A percentile compares a stretch with the other conserved stretches of the same genome.
Evolutionary conservation across 352 stramenopile genomes (phyloP).

Genomic region (Albugo candida): DNA sequence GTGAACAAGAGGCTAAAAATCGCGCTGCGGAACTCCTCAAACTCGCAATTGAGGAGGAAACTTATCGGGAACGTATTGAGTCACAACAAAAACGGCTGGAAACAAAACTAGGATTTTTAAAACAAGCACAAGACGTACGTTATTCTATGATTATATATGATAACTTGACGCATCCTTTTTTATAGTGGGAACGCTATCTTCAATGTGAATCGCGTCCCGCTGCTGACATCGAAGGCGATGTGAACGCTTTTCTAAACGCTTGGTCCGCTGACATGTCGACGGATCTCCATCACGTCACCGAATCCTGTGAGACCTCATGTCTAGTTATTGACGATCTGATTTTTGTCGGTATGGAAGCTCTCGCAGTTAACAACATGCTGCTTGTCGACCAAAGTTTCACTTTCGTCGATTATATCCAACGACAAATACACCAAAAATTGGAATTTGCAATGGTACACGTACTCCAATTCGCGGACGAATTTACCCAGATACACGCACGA

Average conservation of each 20-base stretch:
- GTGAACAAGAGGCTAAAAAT: slow-evolving; percentile 42
- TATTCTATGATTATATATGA: background rate
- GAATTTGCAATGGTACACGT: slow-evolving; percentile 40
- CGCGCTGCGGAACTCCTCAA: slow-evolving; percentile 42
- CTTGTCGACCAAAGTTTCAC: slow-evolving; percentile 18
- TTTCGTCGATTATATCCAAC: slow-evolving; percentile 31
- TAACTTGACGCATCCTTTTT: background rate
- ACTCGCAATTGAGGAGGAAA: slow-evolving; percentile 27
- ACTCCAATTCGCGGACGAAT: slow-evolving; percentile 57
- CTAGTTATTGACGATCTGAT: slow-evolving; percentile 40
- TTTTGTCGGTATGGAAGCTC: slow-evolving; percentile 29
- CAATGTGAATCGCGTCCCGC: slow-evolving; percentile 47
- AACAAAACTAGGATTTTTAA: slow-evolving; percentile 34
- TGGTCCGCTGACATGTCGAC: slow-evolving; percentile 39
- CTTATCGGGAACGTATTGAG: slow-evolving; percentile 26
- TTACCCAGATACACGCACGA: slow-evolving; percentile 25
- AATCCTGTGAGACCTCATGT: slow-evolving; percentile 27
- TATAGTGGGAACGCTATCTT: slow-evolving; percentile 52
- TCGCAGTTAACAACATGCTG: slow-evolving; percentile 25
- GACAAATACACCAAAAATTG: slow-evolving; percentile 39
- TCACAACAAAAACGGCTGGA: slow-evolving; percentile 34
- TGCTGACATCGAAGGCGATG: slow-evolving; percentile 44
- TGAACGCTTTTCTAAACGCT: slow-evolving; percentile 69
- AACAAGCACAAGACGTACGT: slow-evolving; percentile 39
- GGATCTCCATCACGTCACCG: slow-evolving; percentile 22